Percentiles rank a stretch among this genome's conserved stretches.
phyloP scores from a whole-genome alignment of 345 rosid genomes.

The Moricandia arvensis region DNA sequence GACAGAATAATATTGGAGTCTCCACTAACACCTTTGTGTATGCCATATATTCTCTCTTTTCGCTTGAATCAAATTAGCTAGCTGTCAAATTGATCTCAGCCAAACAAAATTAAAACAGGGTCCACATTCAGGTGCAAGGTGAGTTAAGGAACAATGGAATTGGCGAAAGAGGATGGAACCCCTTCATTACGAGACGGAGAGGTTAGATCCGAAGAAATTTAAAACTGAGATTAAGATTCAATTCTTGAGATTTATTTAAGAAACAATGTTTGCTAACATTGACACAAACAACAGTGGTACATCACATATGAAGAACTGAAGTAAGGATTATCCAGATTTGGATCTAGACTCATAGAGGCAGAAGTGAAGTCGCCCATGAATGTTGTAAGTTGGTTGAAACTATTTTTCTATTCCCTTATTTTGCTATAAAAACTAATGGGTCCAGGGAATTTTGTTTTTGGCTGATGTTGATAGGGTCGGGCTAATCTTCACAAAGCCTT shows the following conservation, averaged over 20 bases:
- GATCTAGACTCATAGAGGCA: constrained; percentile 71
- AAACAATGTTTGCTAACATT: constrained; percentile 60
- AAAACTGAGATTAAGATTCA: neutral
- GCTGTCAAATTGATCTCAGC: neutral
- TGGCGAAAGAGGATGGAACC: neutral
- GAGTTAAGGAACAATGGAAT: neutral
- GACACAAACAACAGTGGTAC: constrained; percentile 81
- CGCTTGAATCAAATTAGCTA: neutral
- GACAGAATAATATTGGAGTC: neutral
- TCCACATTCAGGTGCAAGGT: neutral
- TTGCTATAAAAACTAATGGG: neutral
- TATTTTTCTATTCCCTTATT: no score
- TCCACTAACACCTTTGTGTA: neutral
- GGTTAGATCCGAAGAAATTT: neutral
- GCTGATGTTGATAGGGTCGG: constrained; percentile 93
- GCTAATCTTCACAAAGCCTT: constrained; percentile 78
- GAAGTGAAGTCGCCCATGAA: constrained; percentile 88
- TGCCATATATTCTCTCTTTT: neutral
- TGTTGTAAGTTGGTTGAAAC: constrained; percentile 52
- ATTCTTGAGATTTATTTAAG: neutral
- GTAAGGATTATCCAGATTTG: constrained; percentile 70
- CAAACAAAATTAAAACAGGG: neutral
- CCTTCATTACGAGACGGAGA: neutral
- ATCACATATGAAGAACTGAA: constrained; percentile 83
- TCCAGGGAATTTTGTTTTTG: constrained; percentile 32